Base-by-base conservation (phyloP, 2,329 filamentous ascomycete genomes). In the Ophiocordyceps camponoti-saundersi region DNA sequence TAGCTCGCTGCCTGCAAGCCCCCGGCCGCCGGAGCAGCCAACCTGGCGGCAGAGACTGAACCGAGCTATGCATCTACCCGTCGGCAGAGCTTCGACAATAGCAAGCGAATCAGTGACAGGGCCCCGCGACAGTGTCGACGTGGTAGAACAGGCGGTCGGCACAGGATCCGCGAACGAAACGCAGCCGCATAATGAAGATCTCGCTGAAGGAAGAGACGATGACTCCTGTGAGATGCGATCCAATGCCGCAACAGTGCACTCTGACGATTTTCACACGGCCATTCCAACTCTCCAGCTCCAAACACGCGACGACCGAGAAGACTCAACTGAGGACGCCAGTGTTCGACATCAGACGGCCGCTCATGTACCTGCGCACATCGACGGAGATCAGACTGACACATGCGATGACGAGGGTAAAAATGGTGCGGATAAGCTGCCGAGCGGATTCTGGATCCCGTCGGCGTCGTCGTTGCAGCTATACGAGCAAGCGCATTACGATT, bases 31-130 rank as follows among this genome's bases (percentile, higher is more conserved):
- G 34, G 34, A 48, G 11, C 50, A 57, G 8, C 49, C 52, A 22
- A 53, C 48, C 6, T 62, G 59, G 59, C 49, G 51, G 21, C 59
- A 61, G 42, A 49, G 56, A 15, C 11, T 65, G 1, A 44, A 51
- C 44, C 54, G 53, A 12, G 50, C 52, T 1, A 52, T 65, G 29
- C 53, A 51, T 5, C 45, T 62, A 15, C 61, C 61, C 2, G 18
- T 54, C 1, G 64, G 64, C 6, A 59, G 53, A 47, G 62, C 60
- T 7, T 65, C 61, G 0, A 66, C 64, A 1, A 59, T 66, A 44
- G 53, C 52, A 26, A 61, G 53, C 39, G 53, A 52, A n/a, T 60
- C 60, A 2, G 20, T 32, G 7, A 49, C 53, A 7, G 46, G 42
- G 21, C 29, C 49, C 15, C 46, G 21, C 18, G 46, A 44, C 42